Percentiles rank a stretch among this genome's conserved stretches.
These are phyloP conservation scores for Emergomyces orientalis DNA, from an alignment of 2,329 filamentous ascomycete genomes.

Conservation along the genomic window DNA sequence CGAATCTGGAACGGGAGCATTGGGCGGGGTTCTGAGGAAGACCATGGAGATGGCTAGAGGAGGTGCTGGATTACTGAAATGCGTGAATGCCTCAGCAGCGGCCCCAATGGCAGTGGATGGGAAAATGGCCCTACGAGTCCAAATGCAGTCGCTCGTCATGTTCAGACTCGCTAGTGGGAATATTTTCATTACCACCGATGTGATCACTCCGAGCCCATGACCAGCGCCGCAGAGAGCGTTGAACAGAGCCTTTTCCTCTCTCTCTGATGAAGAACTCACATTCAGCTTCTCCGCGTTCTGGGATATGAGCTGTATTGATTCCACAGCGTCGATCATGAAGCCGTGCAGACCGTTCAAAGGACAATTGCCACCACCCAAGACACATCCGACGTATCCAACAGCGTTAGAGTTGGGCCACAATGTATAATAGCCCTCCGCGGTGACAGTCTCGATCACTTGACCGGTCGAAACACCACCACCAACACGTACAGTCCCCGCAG, in stretches of 20 bases:
- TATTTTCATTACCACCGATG: neutral
- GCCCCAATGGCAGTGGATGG: neutral
- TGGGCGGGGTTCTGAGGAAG: neutral
- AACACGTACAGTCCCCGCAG: neutral
- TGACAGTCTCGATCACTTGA: neutral
- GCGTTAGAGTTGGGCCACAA: neutral
- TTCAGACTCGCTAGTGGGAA: neutral
- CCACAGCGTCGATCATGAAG: neutral
- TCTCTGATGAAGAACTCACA: neutral
- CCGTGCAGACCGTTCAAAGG: neutral
- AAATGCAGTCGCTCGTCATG: neutral
- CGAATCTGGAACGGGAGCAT: neutral
- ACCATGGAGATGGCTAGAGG: neutral
- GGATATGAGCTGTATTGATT: neutral
- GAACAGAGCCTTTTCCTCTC: neutral
- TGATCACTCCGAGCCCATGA: neutral
- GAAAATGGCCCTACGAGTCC: neutral
- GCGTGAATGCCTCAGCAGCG: neutral
- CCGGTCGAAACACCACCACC: neutral
- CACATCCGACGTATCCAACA: neutral
- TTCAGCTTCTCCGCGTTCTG: neutral
- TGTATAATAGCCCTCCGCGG: neutral
- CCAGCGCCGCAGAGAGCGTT: neutral
- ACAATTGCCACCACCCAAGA: neutral
- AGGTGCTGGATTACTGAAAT: neutral